Base-by-base conservation (phyloP, 768 basidiomycete genomes). In the Mycena leptocephala region DNA sequence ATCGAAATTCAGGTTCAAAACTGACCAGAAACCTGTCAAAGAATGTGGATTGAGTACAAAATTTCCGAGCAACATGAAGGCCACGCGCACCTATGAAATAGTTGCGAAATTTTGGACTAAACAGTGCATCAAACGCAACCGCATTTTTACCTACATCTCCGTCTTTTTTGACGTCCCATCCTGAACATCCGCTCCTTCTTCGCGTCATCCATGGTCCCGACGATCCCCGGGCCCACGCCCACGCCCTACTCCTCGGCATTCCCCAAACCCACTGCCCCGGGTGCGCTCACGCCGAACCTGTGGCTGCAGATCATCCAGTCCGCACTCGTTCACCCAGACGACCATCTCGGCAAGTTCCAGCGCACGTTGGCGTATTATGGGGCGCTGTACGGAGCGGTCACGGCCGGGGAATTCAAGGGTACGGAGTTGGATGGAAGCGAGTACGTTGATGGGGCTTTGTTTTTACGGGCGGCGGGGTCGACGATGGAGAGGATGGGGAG, bases 381-480 rank as follows among this genome's bases (percentile, higher is more conserved):
- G 10, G 46, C 79, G 22, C 14, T 82, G 20, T 82, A 80, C 64
- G 80, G 86, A 83, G 81, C 89, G 92, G 81, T 80, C 88, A 32
- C 88, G 89, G 77, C 86, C 61, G 61, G 76, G 30, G 74, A 81
- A 70, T 80, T 83, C 63, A 37, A 41, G 18, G 79, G 79, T 1
- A 87, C 87, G 16, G 85, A 90, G 63, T 82, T 93, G 53, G 85
- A 86, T 16, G 93, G 89, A 22, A 88, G 87, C 8, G 90, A 90
- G 66, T 80, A 84, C 43, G 76, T 89, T 32, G 94, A 95, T 80
- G 94, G 94, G 11, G 90, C 89, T 20, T 78, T 95, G 61, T 95
- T 95, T 80, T 77, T 93, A 43, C 85, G 93, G 56, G 85, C 86
- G 0, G 93, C 92, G 5, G 88, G 89, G 72, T 77, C 93, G 80